Conservation (phyloP, 1,284 basidiomycete genomes). For the Trichosporon faecale region DNA sequence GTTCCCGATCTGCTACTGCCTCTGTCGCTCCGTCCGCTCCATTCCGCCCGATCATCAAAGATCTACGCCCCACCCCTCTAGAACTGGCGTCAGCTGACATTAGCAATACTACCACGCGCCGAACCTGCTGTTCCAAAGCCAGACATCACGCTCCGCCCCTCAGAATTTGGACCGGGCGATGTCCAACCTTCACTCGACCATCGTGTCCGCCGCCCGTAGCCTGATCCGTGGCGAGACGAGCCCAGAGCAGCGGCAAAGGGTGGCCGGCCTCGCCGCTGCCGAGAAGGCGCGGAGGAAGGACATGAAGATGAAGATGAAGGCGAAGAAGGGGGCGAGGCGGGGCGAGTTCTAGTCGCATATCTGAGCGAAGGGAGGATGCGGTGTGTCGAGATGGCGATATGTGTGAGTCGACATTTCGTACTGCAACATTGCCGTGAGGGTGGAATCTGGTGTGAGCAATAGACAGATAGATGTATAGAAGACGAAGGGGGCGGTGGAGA, state of each 20-base stretch:
- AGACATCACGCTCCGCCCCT: slow-evolving; percentile 38
- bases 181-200: slow-evolving; percentile 33
- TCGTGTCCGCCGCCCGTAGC: slow-evolving; percentile 29
- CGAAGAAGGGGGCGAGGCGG: slow-evolving; percentile 29
- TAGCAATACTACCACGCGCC: slow-evolving; percentile 48
- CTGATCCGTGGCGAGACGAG: slow-evolving; percentile 42
- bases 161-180: slow-evolving; percentile 38
- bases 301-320: slow-evolving; percentile 36
- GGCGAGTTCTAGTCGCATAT: not conserved
- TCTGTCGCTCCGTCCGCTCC: not conserved
- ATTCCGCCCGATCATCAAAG: not conserved
- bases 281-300: slow-evolving; percentile 36
- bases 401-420: too few relatives aligned
- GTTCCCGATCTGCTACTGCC: not conserved
- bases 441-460: not conserved
- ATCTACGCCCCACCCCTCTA: not conserved
- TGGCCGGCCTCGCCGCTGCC: slow-evolving; percentile 29
- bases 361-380: not conserved
- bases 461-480: not conserved
- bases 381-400: too few relatives aligned
- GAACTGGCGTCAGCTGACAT: slow-evolving; percentile 2
- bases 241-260: slow-evolving; percentile 36
- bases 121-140: slow-evolving; percentile 41
- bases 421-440: too few relatives aligned
- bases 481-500: not conserved